Evolutionary conservation across 129 eudicot genomes (phyloP).

Genomic region (sunflower (Helianthus annuus)): HanXRQr2.0-SUNRISE NC_035437.2:116192838-116193337

Average conservation of each 20-base stretch:
- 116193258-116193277: no score
- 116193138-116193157: neutral
- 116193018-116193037: conserved; percentile 64
- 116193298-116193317: no score
- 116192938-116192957: conserved; percentile 63
- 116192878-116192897: neutral
- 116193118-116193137: conserved; percentile 16
- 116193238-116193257: no score
- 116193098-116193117: neutral
- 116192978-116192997: conserved; percentile 46
- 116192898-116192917: neutral
- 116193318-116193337: no score
- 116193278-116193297: no score
- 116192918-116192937: neutral
- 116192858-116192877: neutral
- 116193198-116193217: no score
- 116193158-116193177: no score
- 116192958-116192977: conserved; percentile 64
- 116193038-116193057: conserved; percentile 70
- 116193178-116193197: no score
- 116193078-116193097: conserved; percentile 6
- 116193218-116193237: no score
- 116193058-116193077: conserved; percentile 56
- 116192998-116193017: conserved; percentile 59
- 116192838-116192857: neutral